Conservation (phyloP, 2,329 filamentous ascomycete species). For the Shiraia sp. region DNA sequence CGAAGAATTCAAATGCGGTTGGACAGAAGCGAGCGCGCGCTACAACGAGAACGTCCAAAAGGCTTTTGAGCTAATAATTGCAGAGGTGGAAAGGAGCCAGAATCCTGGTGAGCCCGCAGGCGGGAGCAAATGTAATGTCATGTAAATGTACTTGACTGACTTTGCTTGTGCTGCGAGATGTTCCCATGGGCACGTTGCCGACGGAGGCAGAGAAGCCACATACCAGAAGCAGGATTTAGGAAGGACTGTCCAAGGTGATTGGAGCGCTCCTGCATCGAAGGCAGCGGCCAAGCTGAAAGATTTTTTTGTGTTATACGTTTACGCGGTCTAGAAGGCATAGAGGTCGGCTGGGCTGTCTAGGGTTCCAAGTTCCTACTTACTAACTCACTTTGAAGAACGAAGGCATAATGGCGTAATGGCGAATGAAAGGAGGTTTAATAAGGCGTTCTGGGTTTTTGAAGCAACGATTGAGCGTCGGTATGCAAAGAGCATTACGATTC, state of each 20-base stretch:
- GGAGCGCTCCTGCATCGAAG: background rate
- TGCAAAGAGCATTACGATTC: background rate
- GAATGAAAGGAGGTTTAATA: slow-evolving; percentile 28
- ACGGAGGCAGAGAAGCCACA: slow-evolving; percentile 1
- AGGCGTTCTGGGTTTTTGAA: slow-evolving; percentile 20
- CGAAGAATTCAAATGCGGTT: slow-evolving; percentile 87
- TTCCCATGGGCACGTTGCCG: slow-evolving; percentile 4
- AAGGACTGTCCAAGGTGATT: slow-evolving; percentile 1
- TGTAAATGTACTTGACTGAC: slow-evolving; percentile 61
- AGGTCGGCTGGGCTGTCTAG: slow-evolving; percentile 9
- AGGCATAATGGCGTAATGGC: slow-evolving; percentile 29
- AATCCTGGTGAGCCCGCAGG: slow-evolving; percentile 83
- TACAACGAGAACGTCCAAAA: slow-evolving; percentile 93
- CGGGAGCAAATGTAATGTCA: slow-evolving; percentile 79
- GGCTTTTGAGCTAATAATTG: slow-evolving; percentile 92
- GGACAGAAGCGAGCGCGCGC: slow-evolving; percentile 91
- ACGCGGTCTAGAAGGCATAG: slow-evolving; percentile 24
- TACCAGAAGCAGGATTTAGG: slow-evolving; percentile 1
- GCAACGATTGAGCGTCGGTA: slow-evolving; percentile 1
- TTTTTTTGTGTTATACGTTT: background rate
- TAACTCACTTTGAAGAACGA: slow-evolving; percentile 1
- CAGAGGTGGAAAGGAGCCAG: slow-evolving; percentile 90
- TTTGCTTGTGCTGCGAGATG: slow-evolving; percentile 10
- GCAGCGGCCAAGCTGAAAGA: slow-evolving; percentile 1
- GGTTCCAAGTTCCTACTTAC: slow-evolving; percentile 4